Base-by-base conservation (phyloP, 805 yeast genomes). In the Hagleromyces aurorensis region DNA sequence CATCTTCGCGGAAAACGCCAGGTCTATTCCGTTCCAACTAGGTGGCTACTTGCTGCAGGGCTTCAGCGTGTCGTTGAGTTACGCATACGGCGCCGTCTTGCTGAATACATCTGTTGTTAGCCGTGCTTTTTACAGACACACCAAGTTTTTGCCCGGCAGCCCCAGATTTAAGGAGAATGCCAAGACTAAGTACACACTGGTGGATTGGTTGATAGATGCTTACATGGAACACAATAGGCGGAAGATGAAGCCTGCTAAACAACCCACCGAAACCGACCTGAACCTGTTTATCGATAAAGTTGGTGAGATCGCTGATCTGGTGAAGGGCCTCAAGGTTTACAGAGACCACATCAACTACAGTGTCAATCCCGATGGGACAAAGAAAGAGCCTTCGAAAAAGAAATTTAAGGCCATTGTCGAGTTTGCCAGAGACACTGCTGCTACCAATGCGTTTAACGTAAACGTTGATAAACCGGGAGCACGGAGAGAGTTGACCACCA, bases 201-300 rank as follows among this genome's bases (percentile, higher is more conserved):
- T 43, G 33, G 48, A 45, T 25, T 45, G 46, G 44, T 14, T 43
- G 4, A 29, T 45, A 21, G 50, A 45, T 32, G 43, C 48, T 33
- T 36, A 42, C 18, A 32, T 34, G 3, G 31, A 28, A 22, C 22
- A 28, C 7, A 32, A 34, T 10, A 13, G 21, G 17, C 30, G 36
- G 24, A 29, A 21, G 13, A 21, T 18, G 5, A 29, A 19, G n/a
- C 26, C 23, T 11, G 16, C 14, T 22, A 16, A 14, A 12, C 20
- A n/a, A 14, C 25, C 25, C 20, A 10, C 43, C 15, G 37, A 30
- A n/a, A 45, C 31, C 19, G 46, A 41, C 23, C 13, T 45, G 7
- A 45, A 45, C 19, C 14, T 29, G 19, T 43, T 45, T 22, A 8
- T 45, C 17, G 39, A 40, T 13, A 37, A 39, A 17, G 37, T 43